These are phyloP conservation scores for Strobilomyces dryophilus DNA, from an alignment of 768 basidiomycete species.

Conservation along the genomic window DNA sequence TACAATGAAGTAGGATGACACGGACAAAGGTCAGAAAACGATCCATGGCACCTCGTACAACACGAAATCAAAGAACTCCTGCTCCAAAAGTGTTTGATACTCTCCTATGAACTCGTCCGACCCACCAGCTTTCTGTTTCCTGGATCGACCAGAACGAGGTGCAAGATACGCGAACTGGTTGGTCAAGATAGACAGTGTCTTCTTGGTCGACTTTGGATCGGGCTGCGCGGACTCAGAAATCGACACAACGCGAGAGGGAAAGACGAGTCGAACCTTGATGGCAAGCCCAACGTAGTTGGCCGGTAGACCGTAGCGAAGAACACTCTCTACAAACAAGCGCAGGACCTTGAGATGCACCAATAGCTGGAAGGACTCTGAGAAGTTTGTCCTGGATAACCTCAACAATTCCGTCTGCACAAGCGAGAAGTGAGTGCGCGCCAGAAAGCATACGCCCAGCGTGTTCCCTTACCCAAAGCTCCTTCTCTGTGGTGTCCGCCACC, in stretches of 20 bases:
- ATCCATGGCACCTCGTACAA: conserved; percentile 94
- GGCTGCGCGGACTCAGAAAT: conserved; percentile 48
- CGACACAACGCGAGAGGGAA: neutral
- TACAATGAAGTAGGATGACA: neutral
- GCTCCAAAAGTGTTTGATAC: conserved; percentile 89
- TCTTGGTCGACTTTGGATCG: conserved; percentile 79
- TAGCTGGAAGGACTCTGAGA: conserved; percentile 94
- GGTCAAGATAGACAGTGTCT: conserved; percentile 68
- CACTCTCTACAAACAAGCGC: conserved; percentile 90
- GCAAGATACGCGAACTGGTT: conserved; percentile 78
- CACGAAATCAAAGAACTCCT: conserved; percentile 95
- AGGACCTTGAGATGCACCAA: conserved; percentile 91
- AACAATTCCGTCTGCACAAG: conserved; percentile 78
- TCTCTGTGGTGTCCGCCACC: conserved; percentile 80
- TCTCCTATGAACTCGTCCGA: conserved; percentile 82
- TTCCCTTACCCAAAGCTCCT: conserved; percentile 89
- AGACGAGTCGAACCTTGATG: conserved; percentile 56
- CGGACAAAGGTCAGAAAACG: conserved; percentile 42
- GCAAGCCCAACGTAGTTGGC: conserved; percentile 82
- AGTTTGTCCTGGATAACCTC: conserved; percentile 87
- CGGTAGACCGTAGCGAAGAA: conserved; percentile 91
- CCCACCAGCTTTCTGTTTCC: conserved; percentile 31
- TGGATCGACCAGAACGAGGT: conserved; percentile 55
- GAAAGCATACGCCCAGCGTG: neutral
- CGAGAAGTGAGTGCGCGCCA: neutral